phyloP scores from a whole-genome alignment of 2,329 filamentous ascomycete genomes.

The Ilyonectria robusta region DNA sequence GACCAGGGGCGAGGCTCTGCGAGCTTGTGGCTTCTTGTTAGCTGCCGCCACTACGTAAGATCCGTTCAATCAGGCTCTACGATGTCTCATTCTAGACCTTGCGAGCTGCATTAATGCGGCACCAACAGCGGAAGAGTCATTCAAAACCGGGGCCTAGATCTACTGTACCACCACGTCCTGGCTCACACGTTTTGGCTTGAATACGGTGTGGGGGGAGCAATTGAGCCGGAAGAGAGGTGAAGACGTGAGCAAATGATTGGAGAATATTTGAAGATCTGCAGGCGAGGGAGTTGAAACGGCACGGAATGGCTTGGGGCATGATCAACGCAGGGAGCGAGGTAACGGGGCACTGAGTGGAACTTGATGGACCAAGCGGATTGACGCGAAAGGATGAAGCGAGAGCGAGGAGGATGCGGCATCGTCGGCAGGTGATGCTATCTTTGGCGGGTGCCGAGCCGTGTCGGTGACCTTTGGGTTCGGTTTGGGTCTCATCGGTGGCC shows the following conservation, averaged over 20 bases:
- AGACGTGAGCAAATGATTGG: slow-evolving; percentile 34
- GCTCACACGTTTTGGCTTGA: slow-evolving; percentile 24
- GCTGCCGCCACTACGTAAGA: slow-evolving; percentile 11
- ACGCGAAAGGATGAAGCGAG: slow-evolving; percentile 10
- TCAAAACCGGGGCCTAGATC: slow-evolving; percentile 14
- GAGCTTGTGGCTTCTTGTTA: not conserved
- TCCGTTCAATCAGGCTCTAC: slow-evolving; percentile 15
- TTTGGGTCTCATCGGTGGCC: slow-evolving; percentile 1
- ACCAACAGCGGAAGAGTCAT: slow-evolving; percentile 6
- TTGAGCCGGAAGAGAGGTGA: slow-evolving; percentile 15
- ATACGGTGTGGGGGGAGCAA: slow-evolving; percentile 16
- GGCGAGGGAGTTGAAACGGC: slow-evolving; percentile 40
- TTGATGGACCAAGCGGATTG: slow-evolving; percentile 17
- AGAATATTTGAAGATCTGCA: slow-evolving; percentile 41
- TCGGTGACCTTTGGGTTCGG: not conserved
- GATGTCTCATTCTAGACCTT: slow-evolving; percentile 19
- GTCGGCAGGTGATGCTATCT: slow-evolving; percentile 16
- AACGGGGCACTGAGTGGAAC: slow-evolving; percentile 35
- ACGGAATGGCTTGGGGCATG: slow-evolving; percentile 40
- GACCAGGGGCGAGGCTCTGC: slow-evolving; percentile 22
- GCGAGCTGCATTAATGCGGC: slow-evolving; percentile 4
- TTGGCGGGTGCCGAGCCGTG: slow-evolving; percentile 5
- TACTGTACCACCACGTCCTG: slow-evolving; percentile 8
- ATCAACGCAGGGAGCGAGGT: slow-evolving; percentile 45
- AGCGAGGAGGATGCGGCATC: slow-evolving; percentile 3